Conservation (phyloP, 768 basidiomycete genomes). For the Xerocomellus dryophilus region DNA sequence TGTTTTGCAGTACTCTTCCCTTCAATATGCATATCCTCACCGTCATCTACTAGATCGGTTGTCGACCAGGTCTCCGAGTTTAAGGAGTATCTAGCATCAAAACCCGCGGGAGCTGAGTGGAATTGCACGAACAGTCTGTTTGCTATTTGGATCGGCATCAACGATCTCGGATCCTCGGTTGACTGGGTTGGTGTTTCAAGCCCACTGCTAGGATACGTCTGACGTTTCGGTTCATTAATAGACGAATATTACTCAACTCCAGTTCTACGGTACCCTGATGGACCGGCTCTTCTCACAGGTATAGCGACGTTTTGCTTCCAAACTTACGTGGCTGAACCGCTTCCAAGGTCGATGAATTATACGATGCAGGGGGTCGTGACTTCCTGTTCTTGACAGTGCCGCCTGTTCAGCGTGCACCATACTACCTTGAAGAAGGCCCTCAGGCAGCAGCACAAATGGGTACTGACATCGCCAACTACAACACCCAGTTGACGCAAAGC, state of each 20-base stretch:
- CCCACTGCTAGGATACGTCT: neutral
- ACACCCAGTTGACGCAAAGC: slow-evolving; percentile 41
- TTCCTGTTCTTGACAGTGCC: slow-evolving; percentile 65
- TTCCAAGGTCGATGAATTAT: slow-evolving; percentile 20
- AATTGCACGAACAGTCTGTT: slow-evolving; percentile 55
- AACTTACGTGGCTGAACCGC: neutral
- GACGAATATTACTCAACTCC: slow-evolving; percentile 22
- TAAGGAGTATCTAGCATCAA: slow-evolving; percentile 42
- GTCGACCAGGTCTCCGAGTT: slow-evolving; percentile 63
- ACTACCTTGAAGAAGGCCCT: slow-evolving; percentile 43
- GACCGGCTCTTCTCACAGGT: slow-evolving; percentile 31
- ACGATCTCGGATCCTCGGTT: slow-evolving; percentile 44
- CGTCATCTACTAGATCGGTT: slow-evolving; percentile 13
- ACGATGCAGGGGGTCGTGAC: slow-evolving; percentile 49
- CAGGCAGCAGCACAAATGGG: slow-evolving; percentile 27
- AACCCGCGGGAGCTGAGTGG: slow-evolving; percentile 56
- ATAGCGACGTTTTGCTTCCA: neutral
- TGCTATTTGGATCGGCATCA: slow-evolving; percentile 68
- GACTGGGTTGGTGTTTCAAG: slow-evolving; percentile 17
- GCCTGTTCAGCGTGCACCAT: slow-evolving; percentile 52
- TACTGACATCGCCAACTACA: slow-evolving; percentile 46
- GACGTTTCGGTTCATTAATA: neutral
- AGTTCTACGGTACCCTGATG: slow-evolving; percentile 27
- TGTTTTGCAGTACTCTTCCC: slow-evolving; percentile 23
- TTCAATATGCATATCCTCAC: neutral